Evolutionary conservation across 768 basidiomycete species (phyloP).

Genomic region (Tricholoma flavovirens): DNA sequence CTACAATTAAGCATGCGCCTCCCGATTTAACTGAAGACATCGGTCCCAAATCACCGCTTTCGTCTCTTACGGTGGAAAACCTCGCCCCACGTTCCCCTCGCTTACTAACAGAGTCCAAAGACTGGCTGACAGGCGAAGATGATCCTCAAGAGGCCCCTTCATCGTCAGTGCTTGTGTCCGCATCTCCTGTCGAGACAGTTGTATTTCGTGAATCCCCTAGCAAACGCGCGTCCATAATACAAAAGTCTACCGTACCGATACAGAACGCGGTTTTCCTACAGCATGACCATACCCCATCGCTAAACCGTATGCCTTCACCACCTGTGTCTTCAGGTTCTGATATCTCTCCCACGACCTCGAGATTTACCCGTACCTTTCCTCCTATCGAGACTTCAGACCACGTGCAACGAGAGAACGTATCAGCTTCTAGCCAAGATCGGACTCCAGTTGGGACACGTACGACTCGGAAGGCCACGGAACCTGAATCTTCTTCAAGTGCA

Average conservation of each 20-base stretch:
- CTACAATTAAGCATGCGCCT: conserved; percentile 36
- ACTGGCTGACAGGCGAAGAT: conserved; percentile 76
- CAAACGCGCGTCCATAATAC: conserved; percentile 65
- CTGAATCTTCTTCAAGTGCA: conserved; percentile 50
- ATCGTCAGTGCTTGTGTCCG: conserved; percentile 12
- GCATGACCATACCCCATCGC: conserved; percentile 25
- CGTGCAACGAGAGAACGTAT: conserved; percentile 3
- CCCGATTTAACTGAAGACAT: conserved; percentile 3
- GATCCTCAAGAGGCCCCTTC: conserved; percentile 25
- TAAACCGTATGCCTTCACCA: conserved; percentile 10
- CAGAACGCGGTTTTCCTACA: conserved; percentile 33
- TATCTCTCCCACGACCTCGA: conserved; percentile 33
- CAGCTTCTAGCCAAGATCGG: conserved; percentile 40
- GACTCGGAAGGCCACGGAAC: conserved; percentile 19
- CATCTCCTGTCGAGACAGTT: conserved; percentile 30
- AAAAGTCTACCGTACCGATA: conserved; percentile 37
- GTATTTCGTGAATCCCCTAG: conserved; percentile 65
- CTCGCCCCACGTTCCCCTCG: neutral
- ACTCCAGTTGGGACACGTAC: conserved; percentile 31
- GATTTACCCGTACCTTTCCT: conserved; percentile 32
- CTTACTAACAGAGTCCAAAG: conserved; percentile 24
- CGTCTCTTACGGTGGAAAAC: neutral
- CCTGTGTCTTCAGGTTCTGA: conserved; percentile 13
- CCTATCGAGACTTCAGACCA: conserved; percentile 24
- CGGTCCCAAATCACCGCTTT: neutral